Evolutionary conservation across 768 basidiomycete genomes (phyloP).

Genomic region (Cyclocybe cylindracea): DNA sequence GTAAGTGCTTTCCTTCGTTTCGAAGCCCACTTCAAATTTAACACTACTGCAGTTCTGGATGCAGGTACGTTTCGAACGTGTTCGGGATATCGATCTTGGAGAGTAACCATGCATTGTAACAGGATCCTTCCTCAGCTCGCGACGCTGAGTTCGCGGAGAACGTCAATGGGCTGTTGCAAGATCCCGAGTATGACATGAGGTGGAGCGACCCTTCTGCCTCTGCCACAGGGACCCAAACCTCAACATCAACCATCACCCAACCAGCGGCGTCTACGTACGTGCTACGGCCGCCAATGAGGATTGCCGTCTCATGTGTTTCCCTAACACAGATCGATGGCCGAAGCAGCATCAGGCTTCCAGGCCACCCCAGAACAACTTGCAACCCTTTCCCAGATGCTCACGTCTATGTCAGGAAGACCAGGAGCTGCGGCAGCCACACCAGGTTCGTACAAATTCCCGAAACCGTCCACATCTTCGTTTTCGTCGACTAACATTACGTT

Average conservation of each 20-base stretch:
- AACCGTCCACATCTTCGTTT: background rate
- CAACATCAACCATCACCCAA: constrained; percentile 38
- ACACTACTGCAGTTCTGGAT: constrained; percentile 71
- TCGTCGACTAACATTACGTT: background rate
- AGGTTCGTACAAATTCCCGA: constrained; percentile 24
- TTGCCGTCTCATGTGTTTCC: background rate
- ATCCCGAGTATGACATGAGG: constrained; percentile 60
- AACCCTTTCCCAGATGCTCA: constrained; percentile 56
- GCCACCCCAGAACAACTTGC: constrained; percentile 69
- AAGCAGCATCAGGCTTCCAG: constrained; percentile 29
- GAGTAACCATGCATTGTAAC: background rate
- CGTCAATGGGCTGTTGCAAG: constrained; percentile 68
- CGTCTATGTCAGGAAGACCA: constrained; percentile 39
- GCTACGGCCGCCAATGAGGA: background rate
- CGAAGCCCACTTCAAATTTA: constrained; percentile 8
- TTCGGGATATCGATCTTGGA: background rate
- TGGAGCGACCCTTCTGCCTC: constrained; percentile 48
- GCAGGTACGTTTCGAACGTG: constrained; percentile 54
- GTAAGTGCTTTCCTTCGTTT: constrained; percentile 37
- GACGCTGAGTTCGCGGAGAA: constrained; percentile 77
- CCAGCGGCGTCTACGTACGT: constrained; percentile 33
- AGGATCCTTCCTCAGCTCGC: constrained; percentile 69
- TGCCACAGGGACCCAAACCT: constrained; percentile 39
- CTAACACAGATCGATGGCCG: constrained; percentile 15
- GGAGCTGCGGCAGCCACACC: constrained; percentile 27